Conservation (phyloP, 805 yeast species). For the Kodamaea neixiangensis region DNA sequence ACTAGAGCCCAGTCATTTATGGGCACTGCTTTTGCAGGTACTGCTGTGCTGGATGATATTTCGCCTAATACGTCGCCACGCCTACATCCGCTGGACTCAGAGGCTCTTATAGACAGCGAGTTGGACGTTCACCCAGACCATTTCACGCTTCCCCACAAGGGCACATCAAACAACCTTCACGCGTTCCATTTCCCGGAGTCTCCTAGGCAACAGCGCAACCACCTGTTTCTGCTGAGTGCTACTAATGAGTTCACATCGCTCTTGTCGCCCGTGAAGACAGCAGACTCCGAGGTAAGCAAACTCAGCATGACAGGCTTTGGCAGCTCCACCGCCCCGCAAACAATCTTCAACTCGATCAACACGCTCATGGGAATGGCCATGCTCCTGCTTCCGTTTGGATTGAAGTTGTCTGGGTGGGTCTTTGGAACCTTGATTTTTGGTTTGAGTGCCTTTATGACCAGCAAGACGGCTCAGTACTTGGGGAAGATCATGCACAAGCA, state of each 20-base stretch:
- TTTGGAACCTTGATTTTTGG: slow-evolving; percentile 61
- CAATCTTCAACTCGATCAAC: slow-evolving; percentile 52
- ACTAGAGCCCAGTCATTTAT: slow-evolving; percentile 35
- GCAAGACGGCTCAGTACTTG: slow-evolving; percentile 73
- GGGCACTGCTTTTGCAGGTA: slow-evolving; percentile 12
- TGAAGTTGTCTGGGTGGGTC: slow-evolving; percentile 65
- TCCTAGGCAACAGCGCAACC: neutral
- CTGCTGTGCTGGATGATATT: slow-evolving; percentile 16
- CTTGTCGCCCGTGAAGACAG: slow-evolving; percentile 6
- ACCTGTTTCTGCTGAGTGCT: slow-evolving; percentile 2
- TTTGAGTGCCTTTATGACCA: slow-evolving; percentile 66
- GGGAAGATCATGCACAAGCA: slow-evolving; percentile 80
- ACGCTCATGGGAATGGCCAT: slow-evolving; percentile 70
- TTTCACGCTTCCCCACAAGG: neutral
- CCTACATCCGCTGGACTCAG: slow-evolving; percentile 7
- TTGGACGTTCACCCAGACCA: slow-evolving; percentile 2
- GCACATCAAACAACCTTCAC: slow-evolving; percentile 1
- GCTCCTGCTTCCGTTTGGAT: slow-evolving; percentile 65
- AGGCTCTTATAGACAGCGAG: slow-evolving; percentile 15
- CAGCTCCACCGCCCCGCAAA: slow-evolving; percentile 52
- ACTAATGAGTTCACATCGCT: slow-evolving; percentile 1
- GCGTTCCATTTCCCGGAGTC: slow-evolving; percentile 7
- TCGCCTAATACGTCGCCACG: slow-evolving; percentile 27
- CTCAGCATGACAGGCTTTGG: slow-evolving; percentile 6
- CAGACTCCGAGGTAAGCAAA: neutral